These are phyloP conservation scores for Aspergillus sp. DNA, from an alignment of 2,329 filamentous ascomycete genomes.

Conservation along the genomic window DNA sequence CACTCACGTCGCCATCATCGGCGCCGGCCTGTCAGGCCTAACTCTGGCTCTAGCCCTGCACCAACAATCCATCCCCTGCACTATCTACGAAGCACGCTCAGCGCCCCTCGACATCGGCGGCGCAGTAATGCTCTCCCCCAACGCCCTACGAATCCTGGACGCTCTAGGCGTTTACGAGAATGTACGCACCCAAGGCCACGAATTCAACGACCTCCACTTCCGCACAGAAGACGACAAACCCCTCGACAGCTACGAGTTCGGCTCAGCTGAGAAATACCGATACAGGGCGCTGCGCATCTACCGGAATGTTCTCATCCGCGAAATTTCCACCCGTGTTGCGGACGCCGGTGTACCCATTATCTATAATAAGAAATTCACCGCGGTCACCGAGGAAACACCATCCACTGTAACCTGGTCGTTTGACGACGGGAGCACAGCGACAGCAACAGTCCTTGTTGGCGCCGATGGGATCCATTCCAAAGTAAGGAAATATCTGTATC, in stretches of 20 bases:
- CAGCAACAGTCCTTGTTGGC: conserved; percentile 52
- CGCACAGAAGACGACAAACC: conserved; percentile 36
- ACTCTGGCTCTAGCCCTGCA: conserved; percentile 57
- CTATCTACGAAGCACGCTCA: conserved; percentile 53
- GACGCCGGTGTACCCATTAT: conserved; percentile 41
- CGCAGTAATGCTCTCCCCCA: conserved; percentile 61
- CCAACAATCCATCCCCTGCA: conserved; percentile 50
- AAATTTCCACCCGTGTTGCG: conserved; percentile 45
- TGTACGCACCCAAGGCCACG: conserved; percentile 48
- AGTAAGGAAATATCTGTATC: conserved; percentile 54
- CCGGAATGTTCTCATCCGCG: conserved; percentile 52
- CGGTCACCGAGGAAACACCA: conserved; percentile 43
- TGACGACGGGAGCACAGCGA: conserved; percentile 43
- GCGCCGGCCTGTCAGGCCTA: conserved; percentile 53
- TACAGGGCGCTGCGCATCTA: conserved; percentile 58
- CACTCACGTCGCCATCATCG: conserved; percentile 44
- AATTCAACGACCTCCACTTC: conserved; percentile 55
- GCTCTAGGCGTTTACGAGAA: conserved; percentile 49
- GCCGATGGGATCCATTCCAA: conserved; percentile 62
- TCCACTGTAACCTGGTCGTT: conserved; percentile 50
- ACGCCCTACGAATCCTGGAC: conserved; percentile 57
- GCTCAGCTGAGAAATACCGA: conserved; percentile 49
- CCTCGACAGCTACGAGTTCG: conserved; percentile 49
- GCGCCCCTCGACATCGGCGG: conserved; percentile 52
- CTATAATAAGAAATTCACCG: conserved; percentile 51